Percentiles rank a stretch among this genome's conserved stretches.
Evolutionary conservation across 164 flowering plant species (phyloP).

Genomic region (Vitis riparia): DNA sequence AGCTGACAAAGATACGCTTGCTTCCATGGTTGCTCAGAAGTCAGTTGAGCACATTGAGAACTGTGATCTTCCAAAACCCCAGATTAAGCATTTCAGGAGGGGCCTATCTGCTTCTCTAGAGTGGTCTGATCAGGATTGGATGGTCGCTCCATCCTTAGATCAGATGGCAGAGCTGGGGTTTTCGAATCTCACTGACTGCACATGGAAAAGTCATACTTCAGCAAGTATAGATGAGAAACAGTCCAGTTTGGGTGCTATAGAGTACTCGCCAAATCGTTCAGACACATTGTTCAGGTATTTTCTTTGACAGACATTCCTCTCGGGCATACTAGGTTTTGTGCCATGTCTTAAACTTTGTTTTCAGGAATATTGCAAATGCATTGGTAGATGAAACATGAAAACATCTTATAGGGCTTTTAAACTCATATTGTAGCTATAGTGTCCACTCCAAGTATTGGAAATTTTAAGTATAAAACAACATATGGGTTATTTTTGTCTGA

Average conservation of each 20-base stretch:
- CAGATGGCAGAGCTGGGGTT: constrained; percentile 11
- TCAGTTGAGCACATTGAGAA: constrained; percentile 44
- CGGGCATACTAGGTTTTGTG: not conserved
- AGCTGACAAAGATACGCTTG: constrained; percentile 49
- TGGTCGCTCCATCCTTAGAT: constrained; percentile 25
- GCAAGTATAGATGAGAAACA: constrained; percentile 17
- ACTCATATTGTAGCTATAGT: too few relatives aligned
- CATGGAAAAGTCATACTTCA: constrained; percentile 20
- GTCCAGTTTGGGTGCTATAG: constrained; percentile 17
- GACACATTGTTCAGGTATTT: constrained; percentile 40
- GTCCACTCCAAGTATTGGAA: too few relatives aligned
- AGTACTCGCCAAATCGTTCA: constrained; percentile 19
- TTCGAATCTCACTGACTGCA: constrained; percentile 8
- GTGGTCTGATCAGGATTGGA: constrained; percentile 21
- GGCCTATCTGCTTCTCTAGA: constrained; percentile 22
- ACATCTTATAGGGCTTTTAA: too few relatives aligned
- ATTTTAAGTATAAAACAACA: too few relatives aligned
- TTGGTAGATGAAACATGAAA: too few relatives aligned
- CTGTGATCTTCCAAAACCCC: constrained; percentile 58
- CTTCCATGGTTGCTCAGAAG: constrained; percentile 48
- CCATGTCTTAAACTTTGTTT: not conserved
- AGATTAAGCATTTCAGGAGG: constrained; percentile 21
- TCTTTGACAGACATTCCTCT: not conserved
- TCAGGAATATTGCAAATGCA: not conserved
- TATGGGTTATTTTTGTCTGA: too few relatives aligned